Percentiles rank a stretch among this genome's conserved stretches.
phyloP scores from a whole-genome alignment of 116 monocot species.

The Zostera marina region DNA sequence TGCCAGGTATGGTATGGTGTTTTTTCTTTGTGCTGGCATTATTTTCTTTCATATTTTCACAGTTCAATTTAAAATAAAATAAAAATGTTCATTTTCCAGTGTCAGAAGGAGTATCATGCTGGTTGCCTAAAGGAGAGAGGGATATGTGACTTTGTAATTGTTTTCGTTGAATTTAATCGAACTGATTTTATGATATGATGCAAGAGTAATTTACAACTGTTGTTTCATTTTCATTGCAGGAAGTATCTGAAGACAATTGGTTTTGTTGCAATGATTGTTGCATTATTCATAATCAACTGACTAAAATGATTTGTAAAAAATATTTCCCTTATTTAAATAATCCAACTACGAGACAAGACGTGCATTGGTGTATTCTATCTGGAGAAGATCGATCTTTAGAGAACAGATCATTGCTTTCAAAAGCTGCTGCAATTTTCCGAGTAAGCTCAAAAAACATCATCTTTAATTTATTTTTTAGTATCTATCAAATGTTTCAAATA shows the following conservation, averaged over 20 bases:
- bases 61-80: conserved; percentile 1
- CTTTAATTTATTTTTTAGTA: too few relatives aligned
- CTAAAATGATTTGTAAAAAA: not conserved
- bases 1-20: conserved; percentile 12
- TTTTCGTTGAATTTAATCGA: not conserved
- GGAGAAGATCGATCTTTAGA: conserved; percentile 8
- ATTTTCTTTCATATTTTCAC: not conserved
- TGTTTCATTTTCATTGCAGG: conserved; percentile 7
- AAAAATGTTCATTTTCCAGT: conserved; percentile 13
- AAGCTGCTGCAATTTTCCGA: conserved; percentile 14
- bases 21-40: not conserved
- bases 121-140: conserved; percentile 10
- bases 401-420: conserved; percentile 12
- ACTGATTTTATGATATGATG: not conserved
- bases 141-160: conserved; percentile 11
- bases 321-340: not conserved
- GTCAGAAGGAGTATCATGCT: conserved; percentile 22
- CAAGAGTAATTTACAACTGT: too few relatives aligned
- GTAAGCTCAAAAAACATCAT: conserved; percentile 18
- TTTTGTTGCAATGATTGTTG: conserved; percentile 13
- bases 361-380: conserved; percentile 11
- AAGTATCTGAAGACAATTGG: conserved; percentile 14
- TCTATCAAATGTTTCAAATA: too few relatives aligned
- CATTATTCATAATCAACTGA: conserved; percentile 2
- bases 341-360: too few relatives aligned